phyloP scores from a whole-genome alignment of 2,329 filamentous ascomycete species.

The Colletotrichum euphorbiae region DNA sequence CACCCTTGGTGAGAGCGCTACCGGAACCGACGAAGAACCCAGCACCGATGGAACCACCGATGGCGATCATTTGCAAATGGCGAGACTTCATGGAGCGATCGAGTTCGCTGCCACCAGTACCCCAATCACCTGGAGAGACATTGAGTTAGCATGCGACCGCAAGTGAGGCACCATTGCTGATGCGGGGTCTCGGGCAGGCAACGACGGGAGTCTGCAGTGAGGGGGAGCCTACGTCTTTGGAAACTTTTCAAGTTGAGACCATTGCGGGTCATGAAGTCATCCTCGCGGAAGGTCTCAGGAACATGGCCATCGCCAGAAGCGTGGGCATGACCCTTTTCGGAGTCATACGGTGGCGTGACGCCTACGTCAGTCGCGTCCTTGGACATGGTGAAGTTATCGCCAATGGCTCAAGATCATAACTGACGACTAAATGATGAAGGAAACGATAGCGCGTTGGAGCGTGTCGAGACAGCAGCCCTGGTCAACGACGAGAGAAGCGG shows the following conservation, averaged over 20 bases:
- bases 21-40: conserved; percentile 73
- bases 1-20: conserved; percentile 62
- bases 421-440: background rate
- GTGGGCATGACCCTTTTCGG: conserved; percentile 40
- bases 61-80: conserved; percentile 73
- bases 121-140: conserved; percentile 24
- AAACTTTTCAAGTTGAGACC: conserved; percentile 54
- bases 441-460: conserved; percentile 23
- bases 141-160: background rate
- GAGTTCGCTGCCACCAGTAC: conserved; percentile 47
- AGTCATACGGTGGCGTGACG: conserved; percentile 38
- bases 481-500: conserved; percentile 19
- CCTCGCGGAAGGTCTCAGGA: conserved; percentile 44
- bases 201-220: background rate
- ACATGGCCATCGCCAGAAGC: conserved; percentile 26
- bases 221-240: conserved; percentile 47
- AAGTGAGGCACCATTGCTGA: background rate
- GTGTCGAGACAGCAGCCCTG: conserved; percentile 34
- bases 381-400: conserved; percentile 25
- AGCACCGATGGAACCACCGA: conserved; percentile 71
- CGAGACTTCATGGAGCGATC: conserved; percentile 65
- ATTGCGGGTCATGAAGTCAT: conserved; percentile 52
- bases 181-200: conserved; percentile 2
- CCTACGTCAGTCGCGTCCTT: conserved; percentile 35
- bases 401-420: conserved; percentile 5